phyloP scores from a whole-genome alignment of 129 eudicot genomes.

The Chrysanthemum lavandulifolium region DNA sequence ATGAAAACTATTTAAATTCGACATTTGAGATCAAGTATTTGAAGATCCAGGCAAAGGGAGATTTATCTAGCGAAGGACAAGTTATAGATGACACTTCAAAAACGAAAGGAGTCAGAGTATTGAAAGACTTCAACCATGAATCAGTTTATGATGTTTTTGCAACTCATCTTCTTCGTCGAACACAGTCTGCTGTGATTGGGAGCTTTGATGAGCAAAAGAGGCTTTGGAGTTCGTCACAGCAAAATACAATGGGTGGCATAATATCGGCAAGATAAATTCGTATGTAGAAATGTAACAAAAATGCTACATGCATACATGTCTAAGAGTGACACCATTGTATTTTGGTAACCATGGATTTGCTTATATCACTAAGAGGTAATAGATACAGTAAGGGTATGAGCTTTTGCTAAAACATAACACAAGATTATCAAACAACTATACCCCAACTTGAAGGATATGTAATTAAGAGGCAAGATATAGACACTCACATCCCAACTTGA shows the following conservation, averaged over 20 bases:
- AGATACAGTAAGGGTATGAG: no score
- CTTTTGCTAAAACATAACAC: no score
- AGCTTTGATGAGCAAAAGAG: slow-evolving; percentile 55
- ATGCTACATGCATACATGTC: no score
- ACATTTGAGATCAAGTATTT: slow-evolving; percentile 25
- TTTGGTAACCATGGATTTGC: no score
- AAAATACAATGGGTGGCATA: background rate
- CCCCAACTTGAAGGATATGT: no score
- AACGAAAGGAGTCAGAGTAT: slow-evolving; percentile 41
- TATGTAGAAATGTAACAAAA: no score
- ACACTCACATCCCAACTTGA: no score
- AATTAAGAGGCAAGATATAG: no score
- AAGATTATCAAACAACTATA: no score
- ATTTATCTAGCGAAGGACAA: slow-evolving; percentile 56
- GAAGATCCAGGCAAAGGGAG: slow-evolving; percentile 44
- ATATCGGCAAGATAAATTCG: no score
- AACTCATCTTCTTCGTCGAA: slow-evolving; percentile 34
- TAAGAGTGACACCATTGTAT: no score
- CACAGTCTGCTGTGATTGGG: slow-evolving; percentile 67
- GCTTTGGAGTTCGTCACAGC: background rate
- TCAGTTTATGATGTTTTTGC: slow-evolving; percentile 49
- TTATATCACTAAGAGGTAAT: no score
- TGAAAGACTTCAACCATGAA: slow-evolving; percentile 39
- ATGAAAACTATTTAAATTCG: slow-evolving; percentile 33
- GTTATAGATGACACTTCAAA: slow-evolving; percentile 31